Base-by-base conservation (phyloP, 768 basidiomycete genomes). In the Infundibulicybe gibba region DNA sequence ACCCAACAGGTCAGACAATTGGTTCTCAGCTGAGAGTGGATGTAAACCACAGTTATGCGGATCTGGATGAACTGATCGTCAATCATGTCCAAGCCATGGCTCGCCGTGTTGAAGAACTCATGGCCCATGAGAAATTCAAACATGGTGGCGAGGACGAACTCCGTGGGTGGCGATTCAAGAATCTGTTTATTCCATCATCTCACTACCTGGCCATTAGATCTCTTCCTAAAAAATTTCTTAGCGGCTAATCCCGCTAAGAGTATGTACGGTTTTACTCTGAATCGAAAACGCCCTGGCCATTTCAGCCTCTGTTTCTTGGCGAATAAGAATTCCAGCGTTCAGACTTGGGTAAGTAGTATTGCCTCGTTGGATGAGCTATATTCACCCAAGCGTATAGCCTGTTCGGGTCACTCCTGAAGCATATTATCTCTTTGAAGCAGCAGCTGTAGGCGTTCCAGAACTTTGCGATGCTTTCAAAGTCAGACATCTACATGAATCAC, bases 381-480 rank as follows among this genome's bases (percentile, higher is more conserved):
- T 44, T 50, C 32, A 41, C 47, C 45, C 53, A 41, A 52, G n/a
- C 43, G 13, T 48, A n/a, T 46, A 93, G 91, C 90, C 89, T 33
- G 81, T 94, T 40, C 84, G 91, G 40, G 89, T 94, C 37, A 78
- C 87, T 5, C 92, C 91, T 2, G 85, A 90, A 65, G 88, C 88
- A 5, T 97, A 94, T 61, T 87, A 87, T 60, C 77, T 97, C 14
- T 92, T 91, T 56, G 91, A 94, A 53, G 90, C 91, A 5, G 81
- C 91, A 40, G 90, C 92, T 19, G 84, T 90, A 6, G 93, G 91
- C 32, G 91, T 98, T 19, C 85, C 90, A 3, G 93, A 97, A 63
- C 69, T 98, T 4, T 97, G 95, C 53, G 94, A 97, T 62, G 94
- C 94, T 15, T 98, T 98, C 81, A 97, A 97, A 81, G 81, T 90